Evolutionary conservation across 2,329 filamentous ascomycete genomes (phyloP).

Genomic region (Helminthosporium solani): DNA sequence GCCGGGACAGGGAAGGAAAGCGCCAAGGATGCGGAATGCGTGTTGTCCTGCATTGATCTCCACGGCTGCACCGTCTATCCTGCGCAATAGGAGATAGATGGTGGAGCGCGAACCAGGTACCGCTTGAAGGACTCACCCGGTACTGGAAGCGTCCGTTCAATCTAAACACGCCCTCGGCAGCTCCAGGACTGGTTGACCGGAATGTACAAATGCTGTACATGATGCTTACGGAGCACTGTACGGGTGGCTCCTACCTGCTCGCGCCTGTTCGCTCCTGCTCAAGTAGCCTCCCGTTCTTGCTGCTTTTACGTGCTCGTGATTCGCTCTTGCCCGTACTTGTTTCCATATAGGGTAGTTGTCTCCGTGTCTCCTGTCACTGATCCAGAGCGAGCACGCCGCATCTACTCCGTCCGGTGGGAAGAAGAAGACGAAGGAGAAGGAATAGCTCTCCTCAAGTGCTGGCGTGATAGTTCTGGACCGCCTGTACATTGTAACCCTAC

Average conservation of each 20-base stretch:
- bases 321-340: slow-evolving; percentile 9
- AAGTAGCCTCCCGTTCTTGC: slow-evolving; percentile 7
- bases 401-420: too few relatives aligned
- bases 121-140: not conserved
- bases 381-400: too few relatives aligned
- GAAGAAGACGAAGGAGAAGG: too few relatives aligned
- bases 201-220: too few relatives aligned
- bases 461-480: slow-evolving; percentile 8
- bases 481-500: slow-evolving; percentile 13
- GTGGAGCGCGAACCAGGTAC: not conserved
- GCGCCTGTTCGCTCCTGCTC: slow-evolving; percentile 5
- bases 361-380: slow-evolving; percentile 11
- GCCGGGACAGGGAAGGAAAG: not conserved
- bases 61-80: not conserved
- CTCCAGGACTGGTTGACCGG: too few relatives aligned
- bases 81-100: too few relatives aligned
- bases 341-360: slow-evolving; percentile 8
- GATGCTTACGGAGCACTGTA: too few relatives aligned
- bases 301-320: slow-evolving; percentile 14
- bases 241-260: too few relatives aligned
- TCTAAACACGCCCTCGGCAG: not conserved
- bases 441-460: too few relatives aligned
- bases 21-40: not conserved
- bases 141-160: not conserved
- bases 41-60: not conserved